phyloP scores from a whole-genome alignment of 192 early-diverging fungal genomes.

The Coemansia sp. region DNA sequence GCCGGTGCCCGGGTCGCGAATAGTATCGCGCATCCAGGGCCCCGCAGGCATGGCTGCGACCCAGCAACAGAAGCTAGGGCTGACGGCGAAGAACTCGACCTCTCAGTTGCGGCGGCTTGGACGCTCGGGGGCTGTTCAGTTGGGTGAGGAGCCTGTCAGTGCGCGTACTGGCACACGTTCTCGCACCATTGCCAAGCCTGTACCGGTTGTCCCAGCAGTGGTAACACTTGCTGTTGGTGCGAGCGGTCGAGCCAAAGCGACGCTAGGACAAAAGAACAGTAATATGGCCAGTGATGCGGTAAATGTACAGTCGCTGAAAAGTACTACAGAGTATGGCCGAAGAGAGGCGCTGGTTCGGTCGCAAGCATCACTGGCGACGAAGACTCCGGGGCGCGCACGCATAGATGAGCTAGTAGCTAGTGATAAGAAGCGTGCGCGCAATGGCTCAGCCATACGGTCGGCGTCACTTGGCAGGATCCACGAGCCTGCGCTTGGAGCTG shows the following conservation, averaged over 20 bases:
- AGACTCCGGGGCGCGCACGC: slow-evolving; percentile 23
- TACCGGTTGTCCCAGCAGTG: background rate
- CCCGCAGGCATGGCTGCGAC: background rate
- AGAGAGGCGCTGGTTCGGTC: background rate
- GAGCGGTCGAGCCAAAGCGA: background rate
- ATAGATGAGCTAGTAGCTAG: slow-evolving; percentile 7
- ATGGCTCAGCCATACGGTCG: slow-evolving; percentile 25
- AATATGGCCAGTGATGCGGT: background rate
- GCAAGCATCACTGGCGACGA: background rate
- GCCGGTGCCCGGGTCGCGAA: slow-evolving; percentile 2
- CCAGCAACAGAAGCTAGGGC: background rate
- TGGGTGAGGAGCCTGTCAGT: background rate
- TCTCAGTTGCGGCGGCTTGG: background rate
- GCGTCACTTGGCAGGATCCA: background rate
- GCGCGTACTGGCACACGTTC: background rate
- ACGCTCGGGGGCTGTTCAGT: background rate
- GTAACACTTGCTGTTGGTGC: background rate
- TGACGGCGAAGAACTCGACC: background rate
- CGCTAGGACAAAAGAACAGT: background rate
- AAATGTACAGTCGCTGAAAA: background rate
- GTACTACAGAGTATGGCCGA: background rate
- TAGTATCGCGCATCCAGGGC: background rate
- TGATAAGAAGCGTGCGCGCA: slow-evolving; percentile 51
- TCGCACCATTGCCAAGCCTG: background rate
- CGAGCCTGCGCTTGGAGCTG: background rate